Base-by-base conservation (phyloP, 78 protist species). In the Parvularia atlantis region DNA sequence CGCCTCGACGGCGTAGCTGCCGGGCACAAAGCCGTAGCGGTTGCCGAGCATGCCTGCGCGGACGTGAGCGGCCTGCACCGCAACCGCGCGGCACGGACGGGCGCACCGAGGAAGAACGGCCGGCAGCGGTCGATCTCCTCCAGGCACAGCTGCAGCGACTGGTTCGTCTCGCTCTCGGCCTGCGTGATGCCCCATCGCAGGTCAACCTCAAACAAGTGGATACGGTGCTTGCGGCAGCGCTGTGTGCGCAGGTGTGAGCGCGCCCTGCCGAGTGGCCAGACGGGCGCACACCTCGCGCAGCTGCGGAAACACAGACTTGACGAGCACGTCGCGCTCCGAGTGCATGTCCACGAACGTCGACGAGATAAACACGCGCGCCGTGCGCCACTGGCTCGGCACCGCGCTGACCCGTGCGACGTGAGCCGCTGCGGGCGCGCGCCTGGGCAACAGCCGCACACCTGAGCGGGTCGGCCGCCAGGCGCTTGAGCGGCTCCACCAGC, bases 141-240 rank as follows among this genome's bases (percentile, higher is more conserved):
- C 22, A 86, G 44, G 71, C 91, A 86, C 30, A 86, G 30, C 36
- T 58, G 73, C 20, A 81, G 36, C 0, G 76, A 30, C 1, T 63
- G 54, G 64, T 71, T 71, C 44, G 59, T 54, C 17, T 0, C 28
- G 24, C 73, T n/a, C n/a, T 79, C 91, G 10, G 67, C 83, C 40
- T 83, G 76, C 33, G 88, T 84, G 17, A 86, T 71, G 58, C 91
- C 91, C 91, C 91, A 86, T 58, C 91, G 84, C 31, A 86, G 71
- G 58, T 86, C 91, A 11, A 86, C 66, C 35, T 83, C 88, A 9
- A 62, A 66, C 37, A 81, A 54, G 72, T 61, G 78, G 33, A 80
- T 60, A 54, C 78, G 68, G 33, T 39, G 20, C 66, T 54, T 50
- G 5, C 39, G 36, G 37, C 86, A 83, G 43, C 75, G 61, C 31